A percentile compares a stretch with the other conserved stretches of the same genome.
Conservation (phyloP, 2,329 filamentous ascomycete species). For the Arthrocladium fulminans region DNA sequence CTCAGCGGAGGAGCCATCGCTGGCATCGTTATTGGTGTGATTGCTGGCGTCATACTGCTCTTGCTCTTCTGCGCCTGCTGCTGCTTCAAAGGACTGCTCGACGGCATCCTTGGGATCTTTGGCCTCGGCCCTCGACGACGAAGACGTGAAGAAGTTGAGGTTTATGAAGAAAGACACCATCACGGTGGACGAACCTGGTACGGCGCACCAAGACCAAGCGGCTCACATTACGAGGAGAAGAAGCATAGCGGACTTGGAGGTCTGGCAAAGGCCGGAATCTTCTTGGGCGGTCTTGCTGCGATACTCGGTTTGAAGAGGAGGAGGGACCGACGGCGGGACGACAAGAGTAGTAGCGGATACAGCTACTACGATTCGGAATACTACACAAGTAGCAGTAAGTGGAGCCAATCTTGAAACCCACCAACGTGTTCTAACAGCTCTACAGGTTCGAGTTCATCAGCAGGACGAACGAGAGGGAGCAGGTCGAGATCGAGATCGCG, state of each 20-base stretch:
- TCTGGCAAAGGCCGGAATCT: slow-evolving; percentile 34
- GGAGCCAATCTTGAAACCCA: slow-evolving; percentile 22
- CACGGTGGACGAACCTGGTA: slow-evolving; percentile 32
- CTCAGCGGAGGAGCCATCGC: slow-evolving; percentile 44
- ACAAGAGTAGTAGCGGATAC: slow-evolving; percentile 34
- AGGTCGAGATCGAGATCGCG: slow-evolving; percentile 17
- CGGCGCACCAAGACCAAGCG: slow-evolving; percentile 30
- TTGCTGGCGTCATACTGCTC: slow-evolving; percentile 37
- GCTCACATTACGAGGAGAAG: slow-evolving; percentile 26
- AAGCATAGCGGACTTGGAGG: slow-evolving; percentile 31
- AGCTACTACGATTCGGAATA: slow-evolving; percentile 24
- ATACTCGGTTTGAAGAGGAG: slow-evolving; percentile 30
- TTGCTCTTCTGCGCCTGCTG: slow-evolving; percentile 37
- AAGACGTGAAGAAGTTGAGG: slow-evolving; percentile 31
- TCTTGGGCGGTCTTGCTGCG: slow-evolving; percentile 12
- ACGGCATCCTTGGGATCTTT: slow-evolving; percentile 34
- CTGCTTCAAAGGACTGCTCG: slow-evolving; percentile 35
- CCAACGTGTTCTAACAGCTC: slow-evolving; percentile 19
- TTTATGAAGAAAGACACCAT: slow-evolving; percentile 30
- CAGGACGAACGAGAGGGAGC: slow-evolving; percentile 30
- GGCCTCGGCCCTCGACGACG: slow-evolving; percentile 29
- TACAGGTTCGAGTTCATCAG: slow-evolving; percentile 37
- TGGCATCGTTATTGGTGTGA: slow-evolving; percentile 43
- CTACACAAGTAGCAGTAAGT: slow-evolving; percentile 35
- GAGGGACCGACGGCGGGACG: slow-evolving; percentile 26